These are phyloP conservation scores for Naematelia aurantialba DNA, from an alignment of 768 basidiomycete species.

Conservation along the genomic window DNA sequence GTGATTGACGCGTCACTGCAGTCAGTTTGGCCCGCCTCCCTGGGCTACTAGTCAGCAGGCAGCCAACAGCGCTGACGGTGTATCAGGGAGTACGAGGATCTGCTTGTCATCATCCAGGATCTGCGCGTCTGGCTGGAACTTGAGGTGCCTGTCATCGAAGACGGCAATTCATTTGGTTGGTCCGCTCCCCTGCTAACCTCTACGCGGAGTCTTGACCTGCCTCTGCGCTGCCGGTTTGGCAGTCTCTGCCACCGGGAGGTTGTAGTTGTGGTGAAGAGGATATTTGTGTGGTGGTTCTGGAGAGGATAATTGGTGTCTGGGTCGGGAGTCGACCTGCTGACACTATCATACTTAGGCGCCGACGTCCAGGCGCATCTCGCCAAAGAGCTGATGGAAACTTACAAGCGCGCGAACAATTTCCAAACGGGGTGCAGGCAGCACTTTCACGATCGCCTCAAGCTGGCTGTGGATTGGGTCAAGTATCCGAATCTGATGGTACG, in stretches of 20 bases:
- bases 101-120: constrained; percentile 27
- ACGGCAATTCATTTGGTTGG: constrained; percentile 42
- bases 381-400: constrained; percentile 17
- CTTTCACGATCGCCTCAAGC: constrained; percentile 28
- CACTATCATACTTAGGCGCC: constrained; percentile 27
- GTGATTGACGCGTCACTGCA: constrained; percentile 12
- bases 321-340: too few relatives aligned
- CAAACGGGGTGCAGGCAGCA: constrained; percentile 27
- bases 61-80: constrained; percentile 1
- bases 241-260: too few relatives aligned
- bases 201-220: too few relatives aligned
- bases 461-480: constrained; percentile 31
- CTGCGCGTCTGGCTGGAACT: constrained; percentile 38
- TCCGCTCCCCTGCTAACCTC: not conserved
- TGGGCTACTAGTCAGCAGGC: too few relatives aligned
- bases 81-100: constrained; percentile 33
- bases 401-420: constrained; percentile 21
- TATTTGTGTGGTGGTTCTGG: not conserved
- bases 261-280: not conserved
- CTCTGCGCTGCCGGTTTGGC: too few relatives aligned
- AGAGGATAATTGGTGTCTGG: constrained; percentile 6
- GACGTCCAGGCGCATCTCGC: constrained; percentile 40
- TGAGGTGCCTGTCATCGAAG: constrained; percentile 43
- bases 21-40: constrained; percentile 22
- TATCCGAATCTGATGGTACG: constrained; percentile 35